A percentile compares a stretch with the other conserved stretches of the same genome.
phyloP scores from a whole-genome alignment of 2,329 filamentous ascomycete species.

The Cladosporium sp. region DNA sequence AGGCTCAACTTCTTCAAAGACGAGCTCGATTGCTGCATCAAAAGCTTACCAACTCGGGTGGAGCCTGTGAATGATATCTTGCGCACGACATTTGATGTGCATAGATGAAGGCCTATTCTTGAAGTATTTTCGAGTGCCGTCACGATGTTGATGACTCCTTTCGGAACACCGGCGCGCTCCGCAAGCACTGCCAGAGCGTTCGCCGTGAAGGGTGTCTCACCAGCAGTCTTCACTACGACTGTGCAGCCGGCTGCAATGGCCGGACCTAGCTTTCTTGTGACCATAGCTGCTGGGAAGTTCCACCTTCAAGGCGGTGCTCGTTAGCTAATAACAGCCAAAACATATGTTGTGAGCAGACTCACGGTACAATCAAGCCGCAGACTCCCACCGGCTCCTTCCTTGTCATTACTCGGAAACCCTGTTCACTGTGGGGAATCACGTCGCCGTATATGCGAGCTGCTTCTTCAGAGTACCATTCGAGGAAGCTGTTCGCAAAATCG shows the following conservation, averaged over 20 bases:
- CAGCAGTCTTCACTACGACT: slow-evolving; percentile 21
- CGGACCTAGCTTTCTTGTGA: slow-evolving; percentile 17
- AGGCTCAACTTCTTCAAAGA: slow-evolving; percentile 22
- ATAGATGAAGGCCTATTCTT: slow-evolving; percentile 10
- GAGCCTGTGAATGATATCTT: slow-evolving; percentile 28
- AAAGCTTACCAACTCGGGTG: slow-evolving; percentile 24
- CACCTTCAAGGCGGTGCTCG: neutral
- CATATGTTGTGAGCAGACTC: neutral
- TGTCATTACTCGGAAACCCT: neutral
- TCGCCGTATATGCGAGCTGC: slow-evolving; percentile 15
- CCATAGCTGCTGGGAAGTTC: slow-evolving; percentile 25
- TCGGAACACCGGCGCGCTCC: slow-evolving; percentile 18
- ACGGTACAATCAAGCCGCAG: slow-evolving; percentile 15
- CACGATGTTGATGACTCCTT: slow-evolving; percentile 16
- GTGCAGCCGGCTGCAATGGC: slow-evolving; percentile 26
- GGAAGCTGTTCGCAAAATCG: slow-evolving; percentile 19
- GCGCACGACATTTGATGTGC: slow-evolving; percentile 15
- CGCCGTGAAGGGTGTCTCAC: slow-evolving; percentile 23
- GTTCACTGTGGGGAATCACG: neutral
- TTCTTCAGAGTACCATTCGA: slow-evolving; percentile 23
- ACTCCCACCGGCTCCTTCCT: slow-evolving; percentile 26
- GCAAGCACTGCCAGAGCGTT: slow-evolving; percentile 18
- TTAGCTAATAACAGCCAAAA: neutral
- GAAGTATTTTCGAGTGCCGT: slow-evolving; percentile 13
- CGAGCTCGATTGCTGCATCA: slow-evolving; percentile 19